These are phyloP conservation scores for Bisporella sp. DNA, from an alignment of 2,329 filamentous ascomycete species.

Conservation along the genomic window DNA sequence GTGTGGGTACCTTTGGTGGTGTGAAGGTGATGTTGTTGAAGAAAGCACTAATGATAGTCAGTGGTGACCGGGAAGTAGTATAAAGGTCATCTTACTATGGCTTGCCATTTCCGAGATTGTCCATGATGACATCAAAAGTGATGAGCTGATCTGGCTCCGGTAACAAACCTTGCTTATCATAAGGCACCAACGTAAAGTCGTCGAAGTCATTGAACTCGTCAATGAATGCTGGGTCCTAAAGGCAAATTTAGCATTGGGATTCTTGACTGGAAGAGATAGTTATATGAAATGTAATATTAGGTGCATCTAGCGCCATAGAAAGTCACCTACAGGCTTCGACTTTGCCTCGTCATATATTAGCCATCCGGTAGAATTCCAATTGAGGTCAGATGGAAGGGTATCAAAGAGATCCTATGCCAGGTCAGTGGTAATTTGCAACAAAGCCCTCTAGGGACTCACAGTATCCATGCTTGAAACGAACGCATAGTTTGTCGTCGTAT, in stretches of 20 bases:
- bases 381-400: slow-evolving; percentile 54
- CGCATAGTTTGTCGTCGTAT: slow-evolving; percentile 56
- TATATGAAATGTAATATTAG: no score
- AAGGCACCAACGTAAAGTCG: slow-evolving; percentile 64
- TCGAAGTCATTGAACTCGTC: slow-evolving; percentile 63
- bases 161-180: slow-evolving; percentile 55
- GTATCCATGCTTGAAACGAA: slow-evolving; percentile 64
- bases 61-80: not conserved
- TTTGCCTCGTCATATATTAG: slow-evolving; percentile 47
- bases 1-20: slow-evolving; percentile 56
- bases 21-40: slow-evolving; percentile 61
- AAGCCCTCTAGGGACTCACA: slow-evolving; percentile 11
- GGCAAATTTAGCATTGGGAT: no score
- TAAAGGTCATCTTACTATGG: slow-evolving; percentile 46
- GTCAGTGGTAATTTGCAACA: slow-evolving; percentile 13
- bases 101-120: slow-evolving; percentile 59
- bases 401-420: slow-evolving; percentile 53
- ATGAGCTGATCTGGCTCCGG: slow-evolving; percentile 56
- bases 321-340: slow-evolving; percentile 37
- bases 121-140: slow-evolving; percentile 57
- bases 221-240: slow-evolving; percentile 33
- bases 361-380: slow-evolving; percentile 63
- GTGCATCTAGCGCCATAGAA: no score
- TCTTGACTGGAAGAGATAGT: no score
- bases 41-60: slow-evolving; percentile 33